phyloP scores from a whole-genome alignment of 768 basidiomycete genomes.

The Heimioporus sp. region DNA sequence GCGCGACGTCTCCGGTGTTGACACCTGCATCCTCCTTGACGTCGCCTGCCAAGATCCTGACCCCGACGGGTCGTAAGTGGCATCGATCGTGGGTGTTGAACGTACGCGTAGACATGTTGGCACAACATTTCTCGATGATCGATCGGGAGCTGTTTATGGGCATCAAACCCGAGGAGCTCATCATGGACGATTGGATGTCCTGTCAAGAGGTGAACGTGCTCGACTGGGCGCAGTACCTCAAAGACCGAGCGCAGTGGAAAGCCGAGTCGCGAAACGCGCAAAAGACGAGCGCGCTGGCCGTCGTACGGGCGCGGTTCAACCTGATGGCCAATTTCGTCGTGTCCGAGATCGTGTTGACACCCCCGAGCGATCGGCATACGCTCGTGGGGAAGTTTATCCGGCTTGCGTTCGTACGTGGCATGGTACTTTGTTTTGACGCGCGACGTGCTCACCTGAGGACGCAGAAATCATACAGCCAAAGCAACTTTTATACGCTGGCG shows the following conservation, averaged over 20 bases:
- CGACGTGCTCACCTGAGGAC: background rate
- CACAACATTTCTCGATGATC: slow-evolving; percentile 82
- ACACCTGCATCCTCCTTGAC: slow-evolving; percentile 14
- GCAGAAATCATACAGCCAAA: slow-evolving; percentile 78
- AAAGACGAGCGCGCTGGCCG: slow-evolving; percentile 70
- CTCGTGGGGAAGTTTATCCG: slow-evolving; percentile 81
- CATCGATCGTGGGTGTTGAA: slow-evolving; percentile 75
- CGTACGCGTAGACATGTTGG: slow-evolving; percentile 58
- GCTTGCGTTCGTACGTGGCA: slow-evolving; percentile 69
- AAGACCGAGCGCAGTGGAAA: slow-evolving; percentile 70
- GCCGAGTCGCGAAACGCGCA: slow-evolving; percentile 53
- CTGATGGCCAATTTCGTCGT: slow-evolving; percentile 77
- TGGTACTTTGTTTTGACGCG: background rate
- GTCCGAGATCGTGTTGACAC: slow-evolving; percentile 79
- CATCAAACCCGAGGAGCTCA: slow-evolving; percentile 87
- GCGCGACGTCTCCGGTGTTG: slow-evolving; percentile 9
- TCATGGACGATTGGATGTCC: slow-evolving; percentile 67
- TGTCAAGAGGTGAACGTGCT: slow-evolving; percentile 63
- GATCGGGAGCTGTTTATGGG: slow-evolving; percentile 84
- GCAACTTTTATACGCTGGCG: slow-evolving; percentile 75
- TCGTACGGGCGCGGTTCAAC: slow-evolving; percentile 80
- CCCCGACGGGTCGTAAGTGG: slow-evolving; percentile 37
- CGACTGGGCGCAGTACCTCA: slow-evolving; percentile 83
- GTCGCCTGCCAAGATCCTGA: slow-evolving; percentile 36
- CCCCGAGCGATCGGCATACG: slow-evolving; percentile 57